A percentile compares a stretch with the other conserved stretches of the same genome.
phyloP scores from a whole-genome alignment of 106 monocot species.

The Apostasia shenzhenica region DNA sequence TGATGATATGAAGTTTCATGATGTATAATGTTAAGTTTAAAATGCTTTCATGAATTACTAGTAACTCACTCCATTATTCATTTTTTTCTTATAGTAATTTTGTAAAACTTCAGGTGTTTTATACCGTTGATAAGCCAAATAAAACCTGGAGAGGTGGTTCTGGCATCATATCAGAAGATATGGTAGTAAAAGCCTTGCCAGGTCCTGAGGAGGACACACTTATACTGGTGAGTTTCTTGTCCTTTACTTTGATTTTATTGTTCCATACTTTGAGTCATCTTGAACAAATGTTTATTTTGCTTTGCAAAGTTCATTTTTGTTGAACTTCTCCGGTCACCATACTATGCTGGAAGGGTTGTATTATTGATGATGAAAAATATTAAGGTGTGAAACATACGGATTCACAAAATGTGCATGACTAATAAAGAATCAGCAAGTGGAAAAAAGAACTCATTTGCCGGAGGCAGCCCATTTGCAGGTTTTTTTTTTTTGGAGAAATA shows the following conservation, averaged over 20 bases:
- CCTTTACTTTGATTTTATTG: background rate
- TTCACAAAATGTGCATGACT: too few relatives aligned
- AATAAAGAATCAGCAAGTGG: too few relatives aligned
- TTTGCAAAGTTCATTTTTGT: too few relatives aligned
- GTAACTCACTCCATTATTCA: background rate
- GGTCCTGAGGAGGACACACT: constrained; percentile 65
- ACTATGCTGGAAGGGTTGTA: too few relatives aligned
- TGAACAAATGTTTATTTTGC: too few relatives aligned
- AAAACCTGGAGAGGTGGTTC: constrained; percentile 80
- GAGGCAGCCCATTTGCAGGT: too few relatives aligned
- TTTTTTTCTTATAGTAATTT: background rate
- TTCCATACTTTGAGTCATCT: background rate
- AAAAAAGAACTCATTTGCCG: too few relatives aligned
- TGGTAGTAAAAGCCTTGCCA: constrained; percentile 81
- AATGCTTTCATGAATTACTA: constrained; percentile 1
- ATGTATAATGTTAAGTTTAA: background rate
- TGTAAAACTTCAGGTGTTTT: constrained; percentile 53
- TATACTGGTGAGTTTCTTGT: constrained; percentile 65
- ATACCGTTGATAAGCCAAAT: constrained; percentile 83
- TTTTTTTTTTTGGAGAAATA: background rate
- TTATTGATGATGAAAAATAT: too few relatives aligned
- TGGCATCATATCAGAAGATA: constrained; percentile 75
- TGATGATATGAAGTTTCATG: background rate
- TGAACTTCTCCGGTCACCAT: too few relatives aligned
- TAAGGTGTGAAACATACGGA: too few relatives aligned